phyloP scores from a whole-genome alignment of 768 basidiomycete genomes.

The Lentinula aciculospora region DNA sequence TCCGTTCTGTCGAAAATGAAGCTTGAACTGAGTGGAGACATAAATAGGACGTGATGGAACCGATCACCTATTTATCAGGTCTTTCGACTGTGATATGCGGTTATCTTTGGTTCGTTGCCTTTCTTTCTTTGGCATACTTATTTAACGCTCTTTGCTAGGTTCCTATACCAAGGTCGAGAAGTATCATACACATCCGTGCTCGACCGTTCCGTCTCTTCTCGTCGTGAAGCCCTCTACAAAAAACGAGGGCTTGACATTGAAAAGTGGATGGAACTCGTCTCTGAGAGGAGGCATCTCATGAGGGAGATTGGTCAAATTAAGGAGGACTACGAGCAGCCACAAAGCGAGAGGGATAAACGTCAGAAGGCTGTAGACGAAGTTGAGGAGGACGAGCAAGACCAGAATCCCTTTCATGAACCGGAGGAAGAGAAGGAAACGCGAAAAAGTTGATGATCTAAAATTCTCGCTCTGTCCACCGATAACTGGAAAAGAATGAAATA shows the following conservation, averaged over 20 bases:
- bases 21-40: neutral
- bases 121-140: neutral
- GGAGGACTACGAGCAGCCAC: slow-evolving; percentile 51
- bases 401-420: neutral
- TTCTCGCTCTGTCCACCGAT: no score
- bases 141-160: slow-evolving; percentile 26
- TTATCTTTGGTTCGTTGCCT: slow-evolving; percentile 43
- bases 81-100: slow-evolving; percentile 56
- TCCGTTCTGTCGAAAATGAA: neutral
- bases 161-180: slow-evolving; percentile 55
- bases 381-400: slow-evolving; percentile 12
- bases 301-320: slow-evolving; percentile 53
- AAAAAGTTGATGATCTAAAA: neutral
- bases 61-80: slow-evolving; percentile 61
- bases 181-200: slow-evolving; percentile 64
- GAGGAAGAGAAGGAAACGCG: neutral
- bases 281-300: slow-evolving; percentile 42
- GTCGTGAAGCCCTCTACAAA: slow-evolving; percentile 51
- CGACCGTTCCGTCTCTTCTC: slow-evolving; percentile 49
- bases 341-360: slow-evolving; percentile 27
- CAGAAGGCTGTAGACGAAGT: slow-evolving; percentile 19
- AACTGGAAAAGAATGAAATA: no score
- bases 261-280: slow-evolving; percentile 46
- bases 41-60: slow-evolving; percentile 62
- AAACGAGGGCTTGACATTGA: slow-evolving; percentile 57